phyloP scores from a whole-genome alignment of 2,329 filamentous ascomycete genomes.

The Dichotomopilus funicola region DNA sequence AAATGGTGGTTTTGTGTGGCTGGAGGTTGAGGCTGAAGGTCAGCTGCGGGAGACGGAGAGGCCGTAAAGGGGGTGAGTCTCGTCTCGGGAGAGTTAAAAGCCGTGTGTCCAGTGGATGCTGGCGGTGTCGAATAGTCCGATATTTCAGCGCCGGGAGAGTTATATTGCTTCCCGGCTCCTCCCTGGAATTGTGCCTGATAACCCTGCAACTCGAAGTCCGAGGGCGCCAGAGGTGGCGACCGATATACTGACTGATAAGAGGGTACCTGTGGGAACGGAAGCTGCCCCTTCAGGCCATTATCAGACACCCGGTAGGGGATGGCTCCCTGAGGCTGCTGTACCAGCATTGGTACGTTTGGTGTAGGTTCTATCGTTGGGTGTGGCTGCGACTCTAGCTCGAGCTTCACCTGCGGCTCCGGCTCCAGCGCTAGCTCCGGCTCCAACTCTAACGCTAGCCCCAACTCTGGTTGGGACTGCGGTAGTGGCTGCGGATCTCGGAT shows the following conservation, averaged over 20 bases:
- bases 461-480: conserved; percentile 23
- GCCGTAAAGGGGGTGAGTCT: conserved; percentile 30
- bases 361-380: too few relatives aligned
- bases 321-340: too few relatives aligned
- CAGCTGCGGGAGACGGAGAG: conserved; percentile 23
- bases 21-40: conserved; percentile 11
- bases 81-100: conserved; percentile 42
- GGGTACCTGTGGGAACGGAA: conserved; percentile 8
- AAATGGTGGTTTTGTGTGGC: conserved; percentile 6
- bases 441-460: neutral
- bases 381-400: neutral
- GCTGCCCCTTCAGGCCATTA: conserved; percentile 2
- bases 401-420: conserved; percentile 23
- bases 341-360: too few relatives aligned
- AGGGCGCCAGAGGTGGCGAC: conserved; percentile 5
- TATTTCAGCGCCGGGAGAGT: conserved; percentile 21
- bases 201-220: conserved; percentile 10
- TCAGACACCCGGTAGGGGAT: neutral
- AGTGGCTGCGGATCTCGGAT: conserved; percentile 29
- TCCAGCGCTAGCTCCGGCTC: conserved; percentile 17
- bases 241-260: conserved; percentile 13
- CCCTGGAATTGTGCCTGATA: too few relatives aligned
- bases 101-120: conserved; percentile 35
- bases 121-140: conserved; percentile 40
- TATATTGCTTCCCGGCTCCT: neutral